These are phyloP conservation scores for Pyropia haitanensis DNA, from an alignment of 23 red algal genomes.

Conservation along the genomic window DNA sequence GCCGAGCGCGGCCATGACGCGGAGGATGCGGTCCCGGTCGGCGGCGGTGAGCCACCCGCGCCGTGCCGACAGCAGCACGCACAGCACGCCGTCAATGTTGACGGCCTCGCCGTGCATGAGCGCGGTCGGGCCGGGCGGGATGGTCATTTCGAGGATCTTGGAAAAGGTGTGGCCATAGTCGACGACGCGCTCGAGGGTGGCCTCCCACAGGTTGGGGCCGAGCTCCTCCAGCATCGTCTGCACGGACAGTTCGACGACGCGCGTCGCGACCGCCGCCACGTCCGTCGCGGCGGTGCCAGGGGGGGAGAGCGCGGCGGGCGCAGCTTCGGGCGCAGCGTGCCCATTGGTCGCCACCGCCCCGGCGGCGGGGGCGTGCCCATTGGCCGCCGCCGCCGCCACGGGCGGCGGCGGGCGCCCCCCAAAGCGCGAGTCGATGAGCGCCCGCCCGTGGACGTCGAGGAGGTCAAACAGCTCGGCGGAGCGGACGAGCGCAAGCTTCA, in stretches of 20 bases:
- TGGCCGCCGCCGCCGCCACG: too few relatives aligned
- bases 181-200: slow-evolving; percentile 77
- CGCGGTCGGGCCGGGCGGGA: slow-evolving; percentile 5
- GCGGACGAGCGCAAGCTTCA: slow-evolving; percentile 92
- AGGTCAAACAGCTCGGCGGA: slow-evolving; percentile 75
- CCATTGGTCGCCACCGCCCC: too few relatives aligned
- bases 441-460: slow-evolving; percentile 63
- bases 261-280: slow-evolving; percentile 23
- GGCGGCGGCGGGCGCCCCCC: slow-evolving; percentile 8
- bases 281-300: too few relatives aligned
- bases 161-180: slow-evolving; percentile 98
- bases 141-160: slow-evolving; percentile 89
- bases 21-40: slow-evolving; percentile 54
- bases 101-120: slow-evolving; percentile 97
- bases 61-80: slow-evolving; percentile 60
- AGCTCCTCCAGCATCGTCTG: slow-evolving; percentile 97
- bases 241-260: slow-evolving; percentile 85
- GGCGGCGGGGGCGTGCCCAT: too few relatives aligned
- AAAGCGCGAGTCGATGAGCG: slow-evolving; percentile 64
- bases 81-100: slow-evolving; percentile 95
- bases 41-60: slow-evolving; percentile 60
- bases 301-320: too few relatives aligned
- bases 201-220: slow-evolving; percentile 94
- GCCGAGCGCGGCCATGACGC: slow-evolving; percentile 52
- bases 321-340: too few relatives aligned